phyloP scores from a whole-genome alignment of 805 yeast genomes.

The Ogataea wickerhamii region DNA sequence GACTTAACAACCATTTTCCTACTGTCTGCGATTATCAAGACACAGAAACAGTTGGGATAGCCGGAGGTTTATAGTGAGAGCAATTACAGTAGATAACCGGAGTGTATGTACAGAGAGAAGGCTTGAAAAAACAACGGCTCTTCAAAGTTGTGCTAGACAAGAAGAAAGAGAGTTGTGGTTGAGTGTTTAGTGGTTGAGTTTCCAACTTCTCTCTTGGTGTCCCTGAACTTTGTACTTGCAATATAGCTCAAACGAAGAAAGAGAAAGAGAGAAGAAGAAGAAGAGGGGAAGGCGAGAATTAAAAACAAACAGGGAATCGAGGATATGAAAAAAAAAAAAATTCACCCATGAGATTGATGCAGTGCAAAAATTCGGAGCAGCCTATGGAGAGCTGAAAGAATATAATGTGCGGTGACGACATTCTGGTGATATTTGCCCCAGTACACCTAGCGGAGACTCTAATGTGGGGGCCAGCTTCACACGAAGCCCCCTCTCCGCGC shows the following conservation, averaged over 20 bases:
- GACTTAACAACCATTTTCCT: slow-evolving; percentile 27
- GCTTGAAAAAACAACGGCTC: background rate
- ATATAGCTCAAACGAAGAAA: background rate
- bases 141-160: background rate
- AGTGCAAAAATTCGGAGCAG: background rate
- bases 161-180: background rate
- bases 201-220: slow-evolving; percentile 3
- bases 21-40: background rate
- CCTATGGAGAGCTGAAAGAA: background rate
- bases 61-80: background rate
- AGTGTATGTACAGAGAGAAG: background rate
- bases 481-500: too few species aligned
- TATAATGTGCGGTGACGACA: background rate
- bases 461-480: too few species aligned
- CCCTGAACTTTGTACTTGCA: background rate
- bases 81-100: background rate
- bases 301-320: background rate
- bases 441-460: too few species aligned
- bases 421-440: background rate
- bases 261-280: background rate
- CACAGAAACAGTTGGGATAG: background rate
- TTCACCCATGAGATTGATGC: too few species aligned
- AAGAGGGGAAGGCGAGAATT: background rate
- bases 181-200: background rate
- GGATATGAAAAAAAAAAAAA: background rate